Conservation (phyloP, 345 rosid species). For the Gynandropsis gynandra region DNA sequence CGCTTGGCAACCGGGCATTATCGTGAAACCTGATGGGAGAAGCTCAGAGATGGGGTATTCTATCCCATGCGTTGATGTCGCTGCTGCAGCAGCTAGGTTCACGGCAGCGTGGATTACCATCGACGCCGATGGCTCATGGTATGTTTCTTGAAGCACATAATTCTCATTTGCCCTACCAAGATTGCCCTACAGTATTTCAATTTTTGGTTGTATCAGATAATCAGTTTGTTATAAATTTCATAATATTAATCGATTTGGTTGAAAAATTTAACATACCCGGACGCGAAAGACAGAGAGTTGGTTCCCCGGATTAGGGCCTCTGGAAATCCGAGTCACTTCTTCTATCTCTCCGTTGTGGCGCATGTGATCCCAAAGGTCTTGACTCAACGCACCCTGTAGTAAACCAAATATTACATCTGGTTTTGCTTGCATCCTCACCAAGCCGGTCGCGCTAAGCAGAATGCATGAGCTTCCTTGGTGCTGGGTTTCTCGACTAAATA, state of each 20-base stretch:
- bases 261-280: constrained; percentile 21
- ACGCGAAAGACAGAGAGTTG: constrained; percentile 36
- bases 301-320: constrained; percentile 30
- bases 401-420: constrained; percentile 34
- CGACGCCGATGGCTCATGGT: constrained; percentile 35
- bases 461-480: constrained; percentile 19
- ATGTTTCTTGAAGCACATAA: constrained; percentile 45
- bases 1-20: constrained; percentile 29
- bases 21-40: constrained; percentile 40
- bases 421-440: constrained; percentile 38
- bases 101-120: constrained; percentile 40
- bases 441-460: constrained; percentile 38
- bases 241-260: too few species aligned
- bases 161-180: not conserved
- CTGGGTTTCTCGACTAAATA: not conserved
- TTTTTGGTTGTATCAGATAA: not conserved
- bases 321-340: constrained; percentile 30
- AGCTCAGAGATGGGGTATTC: constrained; percentile 26
- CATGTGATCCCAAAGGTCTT: constrained; percentile 38
- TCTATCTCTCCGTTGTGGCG: constrained; percentile 25
- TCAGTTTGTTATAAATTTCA: too few species aligned
- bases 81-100: constrained; percentile 22
- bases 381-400: constrained; percentile 26
- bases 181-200: not conserved
- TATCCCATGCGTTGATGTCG: constrained; percentile 28